Evolutionary conservation across 257 asterid species (phyloP).

Genomic region (Misopates orontium): DNA sequence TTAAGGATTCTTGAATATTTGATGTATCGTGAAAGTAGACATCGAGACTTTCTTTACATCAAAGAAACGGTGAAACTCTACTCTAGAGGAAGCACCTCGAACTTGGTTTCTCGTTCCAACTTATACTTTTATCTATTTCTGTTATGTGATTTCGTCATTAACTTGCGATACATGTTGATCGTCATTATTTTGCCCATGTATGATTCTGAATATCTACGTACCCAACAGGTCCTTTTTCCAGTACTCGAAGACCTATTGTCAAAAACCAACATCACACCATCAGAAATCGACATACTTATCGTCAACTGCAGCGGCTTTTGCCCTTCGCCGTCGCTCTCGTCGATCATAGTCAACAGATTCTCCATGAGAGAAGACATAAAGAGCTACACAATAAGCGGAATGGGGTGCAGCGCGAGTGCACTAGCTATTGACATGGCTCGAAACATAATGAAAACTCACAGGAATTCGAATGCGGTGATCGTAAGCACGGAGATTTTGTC

Average conservation of each 20-base stretch:
- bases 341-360: constrained; percentile 50
- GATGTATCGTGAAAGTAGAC: too few species aligned
- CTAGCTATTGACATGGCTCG: constrained; percentile 66
- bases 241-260: constrained; percentile 51
- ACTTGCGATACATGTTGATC: too few species aligned
- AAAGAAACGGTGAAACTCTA: too few species aligned
- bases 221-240: too few species aligned
- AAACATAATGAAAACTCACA: constrained; percentile 45
- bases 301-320: constrained; percentile 95
- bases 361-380: constrained; percentile 61
- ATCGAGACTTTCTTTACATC: too few species aligned
- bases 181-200: too few species aligned
- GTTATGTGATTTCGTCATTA: too few species aligned
- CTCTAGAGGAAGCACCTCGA: too few species aligned
- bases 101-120: too few species aligned
- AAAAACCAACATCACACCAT: constrained; percentile 43
- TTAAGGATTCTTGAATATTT: too few species aligned
- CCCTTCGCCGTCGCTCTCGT: constrained; percentile 71
- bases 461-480: constrained; percentile 54
- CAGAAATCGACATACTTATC: constrained; percentile 62
- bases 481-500: constrained; percentile 80
- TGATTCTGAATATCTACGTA: too few species aligned
- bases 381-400: constrained; percentile 68
- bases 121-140: too few species aligned
- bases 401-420: constrained; percentile 95